Base-by-base conservation (phyloP, 768 basidiomycete species). In the Boletellus sp. region DNA sequence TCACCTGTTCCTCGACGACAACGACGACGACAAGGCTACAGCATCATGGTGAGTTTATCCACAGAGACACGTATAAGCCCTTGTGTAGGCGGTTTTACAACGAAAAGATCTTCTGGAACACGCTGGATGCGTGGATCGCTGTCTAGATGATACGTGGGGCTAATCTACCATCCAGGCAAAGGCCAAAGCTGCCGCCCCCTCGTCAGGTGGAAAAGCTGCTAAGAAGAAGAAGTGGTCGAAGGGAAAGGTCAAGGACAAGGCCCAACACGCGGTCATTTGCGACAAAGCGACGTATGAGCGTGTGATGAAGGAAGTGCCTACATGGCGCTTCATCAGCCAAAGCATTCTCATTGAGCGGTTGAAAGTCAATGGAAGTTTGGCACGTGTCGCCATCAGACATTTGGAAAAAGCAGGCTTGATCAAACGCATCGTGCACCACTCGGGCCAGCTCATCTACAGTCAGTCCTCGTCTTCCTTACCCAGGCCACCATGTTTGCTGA, bases 201-300 rank as follows among this genome's bases (percentile, higher is more conserved):
- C 84, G 43, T 74, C 81, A 57, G 85, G 87, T 59, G 87, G 89
- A 69, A 93, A 93, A 72, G 75, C 87, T 66, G 91, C 90, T 56
- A 97, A 97, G 83, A 98, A 98, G 84, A 98, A 98, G 91, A 98
- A 98, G 83, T 97, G 94, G 94, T 96, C 92, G 63, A 98, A 98
- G 83, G 96, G 96, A 71, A 98, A 98, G 78, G 96, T 99, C 73
- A 99, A 99, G 87, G 96, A 99, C 78, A 99, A 98, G 86, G 92
- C 95, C 66, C 85, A 90, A 68, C 94, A 98, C 82, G 81, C 91
- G 63, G 94, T 97, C 72, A 78, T 85, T 60, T 85, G 95, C 66
- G 95, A 98, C 80, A 95, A 97, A 79, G 59, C 84, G 48, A 89
- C 87, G 61, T 95, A 73, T 74, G 91, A 94, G 76, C 89, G 90